phyloP scores from a whole-genome alignment of 441 rosid genomes.

The Pelargonium cotyledonis region DNA sequence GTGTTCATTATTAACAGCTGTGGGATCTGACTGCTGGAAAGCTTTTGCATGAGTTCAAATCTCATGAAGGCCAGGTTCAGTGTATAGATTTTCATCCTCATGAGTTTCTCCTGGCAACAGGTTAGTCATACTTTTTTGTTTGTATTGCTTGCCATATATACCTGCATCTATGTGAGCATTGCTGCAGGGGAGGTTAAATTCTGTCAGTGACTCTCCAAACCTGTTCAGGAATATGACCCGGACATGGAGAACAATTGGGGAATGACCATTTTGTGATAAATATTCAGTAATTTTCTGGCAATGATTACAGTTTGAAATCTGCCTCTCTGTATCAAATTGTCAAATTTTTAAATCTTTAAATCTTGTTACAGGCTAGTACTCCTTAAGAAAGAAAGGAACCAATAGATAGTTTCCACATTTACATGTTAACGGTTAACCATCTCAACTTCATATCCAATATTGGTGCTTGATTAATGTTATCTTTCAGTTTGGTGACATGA shows the following conservation, averaged over 20 bases:
- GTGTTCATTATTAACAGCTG: constrained; percentile 38
- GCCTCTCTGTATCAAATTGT: no score
- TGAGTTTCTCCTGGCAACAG: constrained; percentile 93
- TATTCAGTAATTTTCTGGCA: no score
- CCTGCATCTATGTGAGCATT: no score
- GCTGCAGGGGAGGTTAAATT: no score
- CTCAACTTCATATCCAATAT: not conserved
- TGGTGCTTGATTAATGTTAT: not conserved
- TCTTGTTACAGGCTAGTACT: no score
- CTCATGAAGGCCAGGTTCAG: constrained; percentile 88
- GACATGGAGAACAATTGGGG: no score
- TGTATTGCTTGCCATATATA: not conserved
- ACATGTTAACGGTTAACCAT: not conserved
- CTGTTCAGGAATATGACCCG: no score
- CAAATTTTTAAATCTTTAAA: no score
- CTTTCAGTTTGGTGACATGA: not conserved
- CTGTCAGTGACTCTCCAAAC: no score
- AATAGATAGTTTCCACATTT: not conserved
- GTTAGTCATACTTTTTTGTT: constrained; percentile 34
- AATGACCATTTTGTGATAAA: no score
- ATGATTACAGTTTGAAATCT: no score
- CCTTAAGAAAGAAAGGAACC: not conserved
- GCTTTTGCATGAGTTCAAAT: constrained; percentile 88
- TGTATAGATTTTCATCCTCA: constrained; percentile 97
- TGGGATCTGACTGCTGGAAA: constrained; percentile 99